Evolutionary conservation across 2,329 filamentous ascomycete genomes (phyloP), one percentile per base, ranked within the genome.

Genomic region (Lasiodiplodia gonubiensis): DNA sequence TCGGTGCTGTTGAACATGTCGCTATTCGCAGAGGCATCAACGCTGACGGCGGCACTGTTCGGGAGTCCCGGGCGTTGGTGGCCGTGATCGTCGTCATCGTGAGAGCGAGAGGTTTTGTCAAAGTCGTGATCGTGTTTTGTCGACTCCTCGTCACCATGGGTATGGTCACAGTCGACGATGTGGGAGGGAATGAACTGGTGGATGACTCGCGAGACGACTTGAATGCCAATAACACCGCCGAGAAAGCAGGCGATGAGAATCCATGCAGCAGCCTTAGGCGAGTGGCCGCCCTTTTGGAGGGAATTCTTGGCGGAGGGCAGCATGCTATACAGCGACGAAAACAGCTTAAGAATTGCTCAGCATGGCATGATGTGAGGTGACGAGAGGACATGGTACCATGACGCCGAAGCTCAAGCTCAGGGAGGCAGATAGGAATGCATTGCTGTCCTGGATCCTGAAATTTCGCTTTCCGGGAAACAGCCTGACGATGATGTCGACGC

Each of bases 351-450:
- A 21, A 10, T 16, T 14, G 51, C 8, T 66, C 14, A 67, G 66
- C 35, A 30, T 42, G 66, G 30, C 30, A 35, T 39, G n/a, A 27
- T 35, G 51, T 46, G 21, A 14, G 67, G 35, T 76, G 70, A 52
- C 30, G 39, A 64, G 14, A 11, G 27, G 12, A 16, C 18, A 49
- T 52, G 27, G 1, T 37, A 97, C 94, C 93, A 99, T 97, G 54
- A 98, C 94, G 52, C 95, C 94, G 72, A 97, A 97, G 77, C 93
- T 97, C 70, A 99, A 81, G 79, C 94, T 97, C 69, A 98, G 81
- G 0, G 94, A 97, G 25, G 89, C 89, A 0, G 94, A 94, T 4
- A 97, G 85, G 77, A 99, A 99, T 25, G 84, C 84, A 81, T 92
- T 94, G 80, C 92, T 97, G 70, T 97, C 91, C 75, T 96, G 89